Base-by-base conservation (phyloP, 371 early-diverging fungal species). In the Mortierella sp. region DNA sequence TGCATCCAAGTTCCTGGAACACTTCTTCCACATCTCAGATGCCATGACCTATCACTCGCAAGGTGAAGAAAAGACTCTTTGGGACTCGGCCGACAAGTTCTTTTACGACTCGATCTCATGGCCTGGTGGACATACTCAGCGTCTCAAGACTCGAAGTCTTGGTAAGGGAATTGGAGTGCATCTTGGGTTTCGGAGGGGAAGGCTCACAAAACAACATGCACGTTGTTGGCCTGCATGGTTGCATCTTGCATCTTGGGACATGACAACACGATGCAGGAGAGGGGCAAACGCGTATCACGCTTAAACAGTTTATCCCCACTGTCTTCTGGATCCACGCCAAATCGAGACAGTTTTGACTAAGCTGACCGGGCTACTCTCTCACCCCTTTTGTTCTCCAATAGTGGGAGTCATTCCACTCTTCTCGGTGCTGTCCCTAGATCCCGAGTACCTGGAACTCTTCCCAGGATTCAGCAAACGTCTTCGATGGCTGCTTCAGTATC, bases 21-120 rank as follows among this genome's bases (percentile, higher is more conserved):
- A 83, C 69, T 83, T 80, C 59, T 72, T 83, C 61, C 79, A 81
- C 54, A 82, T 83, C 48, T 80, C 83, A 41, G 82, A 83, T 48
- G 83, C 83, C 1, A 74, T 66, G 77, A 80, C 77, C 16, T 76
- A 79, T 17, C 57, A 79, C n/a, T 55, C 78, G 3, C 37, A 41
- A 6, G 64, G 53, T 21, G 52, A 66, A 19, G 60, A 68, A 29
- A 60, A 61, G 28, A 69, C 81, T 6, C 69, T 81, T 1, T 81
- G 81, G 82, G 71, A 81, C 47, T 45, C 63, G 9, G 50, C 45
- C 37, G 83, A 83, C 69, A 81, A 68, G n/a, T 83, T 83, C 49
- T 83, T 74, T 54, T 83, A 83, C 54, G 83, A 83, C 56, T 76
- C 76, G 17, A 66, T 83, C 34, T 69, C 69, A 13, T 80, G 79